Percentiles rank a stretch among this genome's conserved stretches.
Conservation (phyloP, 306 rosid genomes). For the Canavalia ensiformis region DNA sequence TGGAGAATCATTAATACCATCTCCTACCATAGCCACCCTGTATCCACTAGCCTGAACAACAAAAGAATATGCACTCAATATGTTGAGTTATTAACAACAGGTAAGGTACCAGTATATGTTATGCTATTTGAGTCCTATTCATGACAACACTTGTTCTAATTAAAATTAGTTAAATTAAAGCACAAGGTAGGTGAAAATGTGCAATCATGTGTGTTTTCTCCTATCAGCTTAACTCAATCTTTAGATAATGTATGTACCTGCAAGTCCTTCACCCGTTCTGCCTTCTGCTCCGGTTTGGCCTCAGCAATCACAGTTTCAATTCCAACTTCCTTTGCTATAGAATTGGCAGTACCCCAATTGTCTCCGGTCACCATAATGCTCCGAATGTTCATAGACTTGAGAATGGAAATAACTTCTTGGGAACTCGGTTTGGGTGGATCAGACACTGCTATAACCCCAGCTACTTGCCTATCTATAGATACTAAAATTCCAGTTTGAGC, state of each 20-base stretch:
- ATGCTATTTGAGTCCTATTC: no score
- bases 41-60: conserved; percentile 59
- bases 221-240: background rate
- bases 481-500: conserved; percentile 77
- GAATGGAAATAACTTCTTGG: conserved; percentile 74
- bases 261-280: conserved; percentile 68
- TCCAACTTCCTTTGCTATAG: conserved; percentile 75
- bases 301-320: conserved; percentile 74
- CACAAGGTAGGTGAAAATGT: background rate
- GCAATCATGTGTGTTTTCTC: background rate
- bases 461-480: conserved; percentile 58
- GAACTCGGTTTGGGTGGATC: conserved; percentile 78
- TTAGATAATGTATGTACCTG: conserved; percentile 54
- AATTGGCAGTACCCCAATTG: conserved; percentile 87
- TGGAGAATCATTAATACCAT: conserved; percentile 88
- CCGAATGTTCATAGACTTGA: conserved; percentile 70
- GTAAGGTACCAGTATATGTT: background rate
- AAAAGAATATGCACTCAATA: background rate
- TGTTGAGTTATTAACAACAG: background rate
- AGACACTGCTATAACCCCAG: conserved; percentile 72
- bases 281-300: conserved; percentile 74
- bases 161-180: background rate
- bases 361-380: conserved; percentile 84
- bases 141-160: no score
- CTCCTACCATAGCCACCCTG: conserved; percentile 86